Conservation (phyloP, 2,329 filamentous ascomycete species). For the Neofusicoccum ribis region DNA sequence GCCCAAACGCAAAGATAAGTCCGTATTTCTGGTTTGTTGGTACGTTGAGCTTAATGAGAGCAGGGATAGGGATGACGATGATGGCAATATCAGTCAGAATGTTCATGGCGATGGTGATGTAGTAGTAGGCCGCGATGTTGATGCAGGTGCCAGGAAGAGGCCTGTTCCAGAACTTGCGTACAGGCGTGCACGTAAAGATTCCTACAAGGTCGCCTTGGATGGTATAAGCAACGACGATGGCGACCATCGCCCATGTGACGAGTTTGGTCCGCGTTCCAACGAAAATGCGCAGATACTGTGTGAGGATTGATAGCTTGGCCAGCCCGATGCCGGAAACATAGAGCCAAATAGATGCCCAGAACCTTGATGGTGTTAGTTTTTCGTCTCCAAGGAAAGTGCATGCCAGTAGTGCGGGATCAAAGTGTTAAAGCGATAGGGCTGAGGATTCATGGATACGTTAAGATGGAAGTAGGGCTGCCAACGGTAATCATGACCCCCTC, state of each 20-base stretch:
- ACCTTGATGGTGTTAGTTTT: conserved; percentile 16
- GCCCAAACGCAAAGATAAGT: neutral
- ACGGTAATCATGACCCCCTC: no score
- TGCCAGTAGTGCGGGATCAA: no score
- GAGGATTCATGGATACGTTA: no score
- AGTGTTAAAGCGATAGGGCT: no score
- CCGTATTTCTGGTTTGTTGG: conserved; percentile 1
- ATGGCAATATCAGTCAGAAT: neutral
- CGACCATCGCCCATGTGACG: conserved; percentile 24
- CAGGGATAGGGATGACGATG: conserved; percentile 5
- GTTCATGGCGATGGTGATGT: neutral
- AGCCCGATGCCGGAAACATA: conserved; percentile 33
- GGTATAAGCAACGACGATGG: neutral
- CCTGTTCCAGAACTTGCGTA: conserved; percentile 31
- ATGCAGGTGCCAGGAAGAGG: neutral
- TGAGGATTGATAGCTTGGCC: conserved; percentile 32
- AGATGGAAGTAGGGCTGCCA: no score
- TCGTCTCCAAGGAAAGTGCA: no score
- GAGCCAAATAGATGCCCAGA: conserved; percentile 36
- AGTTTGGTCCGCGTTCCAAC: conserved; percentile 23
- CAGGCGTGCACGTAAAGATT: conserved; percentile 29
- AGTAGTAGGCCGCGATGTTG: neutral
- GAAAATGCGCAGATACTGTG: conserved; percentile 33
- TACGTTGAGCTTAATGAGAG: neutral
- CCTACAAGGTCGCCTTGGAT: conserved; percentile 22